A percentile compares a stretch with the other conserved stretches of the same genome.
phyloP scores from a whole-genome alignment of 202 grass and related monocot species.

The Setaria italica region DNA sequence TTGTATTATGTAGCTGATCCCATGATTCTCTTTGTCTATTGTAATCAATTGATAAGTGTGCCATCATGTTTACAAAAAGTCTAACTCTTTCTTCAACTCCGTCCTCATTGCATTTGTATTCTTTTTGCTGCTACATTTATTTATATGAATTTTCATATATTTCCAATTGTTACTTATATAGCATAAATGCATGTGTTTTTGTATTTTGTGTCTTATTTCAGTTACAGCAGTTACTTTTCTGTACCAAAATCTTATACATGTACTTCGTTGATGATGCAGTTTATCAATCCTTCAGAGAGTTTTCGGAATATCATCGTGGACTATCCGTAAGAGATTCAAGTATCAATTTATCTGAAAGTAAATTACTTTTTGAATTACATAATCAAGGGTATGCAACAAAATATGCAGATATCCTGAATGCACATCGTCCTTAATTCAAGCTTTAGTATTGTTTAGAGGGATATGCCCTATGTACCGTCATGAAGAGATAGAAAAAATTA shows the following conservation, averaged over 20 bases:
- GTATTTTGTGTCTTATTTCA: background rate
- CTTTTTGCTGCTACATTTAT: background rate
- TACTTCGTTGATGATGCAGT: background rate
- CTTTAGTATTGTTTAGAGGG: constrained; percentile 4
- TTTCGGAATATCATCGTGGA: constrained; percentile 34
- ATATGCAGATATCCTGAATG: constrained; percentile 27
- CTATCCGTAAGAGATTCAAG: constrained; percentile 19
- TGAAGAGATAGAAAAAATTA: constrained; percentile 14
- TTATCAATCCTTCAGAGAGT: constrained; percentile 33
- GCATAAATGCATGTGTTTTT: background rate
- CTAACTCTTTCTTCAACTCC: background rate
- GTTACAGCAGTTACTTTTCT: background rate
- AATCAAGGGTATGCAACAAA: background rate
- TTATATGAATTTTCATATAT: background rate
- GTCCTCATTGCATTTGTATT: too few relatives aligned
- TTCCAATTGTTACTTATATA: background rate
- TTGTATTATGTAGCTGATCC: background rate
- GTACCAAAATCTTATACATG: background rate
- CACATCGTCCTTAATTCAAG: constrained; percentile 25
- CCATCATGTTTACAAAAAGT: background rate
- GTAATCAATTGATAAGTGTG: background rate
- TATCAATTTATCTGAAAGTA: background rate
- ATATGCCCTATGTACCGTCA: background rate
- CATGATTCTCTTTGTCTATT: background rate
- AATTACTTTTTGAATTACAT: background rate